A percentile compares a stretch with the other conserved stretches of the same genome.
These are phyloP conservation scores for Aspergillus caelatus DNA, from an alignment of 2,329 filamentous ascomycete genomes.

Conservation along the genomic window DNA sequence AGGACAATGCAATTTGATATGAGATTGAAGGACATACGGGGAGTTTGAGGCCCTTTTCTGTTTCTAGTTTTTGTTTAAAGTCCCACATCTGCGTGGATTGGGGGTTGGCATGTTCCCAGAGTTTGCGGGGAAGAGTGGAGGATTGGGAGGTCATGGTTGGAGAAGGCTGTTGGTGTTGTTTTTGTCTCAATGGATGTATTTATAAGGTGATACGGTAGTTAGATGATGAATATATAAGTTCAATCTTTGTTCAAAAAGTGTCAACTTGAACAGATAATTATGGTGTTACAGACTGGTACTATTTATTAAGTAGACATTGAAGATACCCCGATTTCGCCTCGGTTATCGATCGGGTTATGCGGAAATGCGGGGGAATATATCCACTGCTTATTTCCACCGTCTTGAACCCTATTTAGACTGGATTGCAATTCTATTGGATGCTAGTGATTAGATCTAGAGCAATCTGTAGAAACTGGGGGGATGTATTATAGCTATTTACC, in stretches of 20 bases:
- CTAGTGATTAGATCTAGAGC: background rate
- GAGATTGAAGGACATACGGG: slow-evolving; percentile 47
- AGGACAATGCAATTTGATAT: rapidly evolving
- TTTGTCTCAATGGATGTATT: too few relatives aligned
- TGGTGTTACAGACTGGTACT: too few relatives aligned
- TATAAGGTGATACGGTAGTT: too few relatives aligned
- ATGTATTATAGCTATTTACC: background rate
- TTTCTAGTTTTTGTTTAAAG: slow-evolving; percentile 69
- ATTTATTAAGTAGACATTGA: background rate
- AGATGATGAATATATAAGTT: too few relatives aligned
- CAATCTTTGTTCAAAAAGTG: background rate
- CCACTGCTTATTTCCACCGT: background rate
- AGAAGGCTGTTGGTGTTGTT: background rate
- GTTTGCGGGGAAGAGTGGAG: slow-evolving; percentile 55
- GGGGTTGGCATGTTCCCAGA: slow-evolving; percentile 69
- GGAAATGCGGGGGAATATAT: background rate
- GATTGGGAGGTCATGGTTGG: slow-evolving; percentile 16
- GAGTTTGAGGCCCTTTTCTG: slow-evolving; percentile 58
- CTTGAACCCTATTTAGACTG: background rate
- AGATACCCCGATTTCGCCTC: background rate
- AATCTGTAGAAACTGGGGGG: too few relatives aligned
- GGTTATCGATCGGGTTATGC: background rate
- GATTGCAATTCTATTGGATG: background rate
- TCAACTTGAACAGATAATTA: too few relatives aligned
- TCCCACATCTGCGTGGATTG: slow-evolving; percentile 65